phyloP scores from a whole-genome alignment of 768 basidiomycete species.

The Dioszegia aurantiaca region DNA sequence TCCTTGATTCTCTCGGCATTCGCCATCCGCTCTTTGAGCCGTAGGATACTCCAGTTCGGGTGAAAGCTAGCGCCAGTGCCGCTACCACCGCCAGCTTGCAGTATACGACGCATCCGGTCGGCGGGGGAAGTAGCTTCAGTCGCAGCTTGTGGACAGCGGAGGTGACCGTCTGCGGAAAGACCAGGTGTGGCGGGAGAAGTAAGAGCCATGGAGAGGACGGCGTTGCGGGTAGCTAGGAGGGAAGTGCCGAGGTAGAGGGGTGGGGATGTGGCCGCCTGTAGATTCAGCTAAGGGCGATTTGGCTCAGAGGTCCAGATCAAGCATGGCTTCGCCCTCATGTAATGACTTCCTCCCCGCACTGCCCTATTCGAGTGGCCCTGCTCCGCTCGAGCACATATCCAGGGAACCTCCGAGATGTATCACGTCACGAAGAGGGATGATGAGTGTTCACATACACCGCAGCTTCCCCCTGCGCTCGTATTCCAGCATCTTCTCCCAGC shows the following conservation, averaged over 20 bases:
- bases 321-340: too few relatives aligned
- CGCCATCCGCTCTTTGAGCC: slow-evolving; percentile 31
- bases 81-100: slow-evolving; percentile 34
- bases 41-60: slow-evolving; percentile 37
- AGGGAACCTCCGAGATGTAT: too few relatives aligned
- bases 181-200: slow-evolving; percentile 44
- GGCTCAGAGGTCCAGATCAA: too few relatives aligned
- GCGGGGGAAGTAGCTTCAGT: slow-evolving; percentile 12
- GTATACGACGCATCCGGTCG: slow-evolving; percentile 34
- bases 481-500: too few relatives aligned
- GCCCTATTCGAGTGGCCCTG: too few relatives aligned
- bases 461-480: too few relatives aligned
- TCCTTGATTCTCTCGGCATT: neutral
- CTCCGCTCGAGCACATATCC: too few relatives aligned
- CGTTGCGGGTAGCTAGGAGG: slow-evolving; percentile 48
- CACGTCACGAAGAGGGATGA: too few relatives aligned
- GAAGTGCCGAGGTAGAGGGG: slow-evolving; percentile 51
- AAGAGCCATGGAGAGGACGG: slow-evolving; percentile 44
- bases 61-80: slow-evolving; percentile 25
- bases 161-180: slow-evolving; percentile 41
- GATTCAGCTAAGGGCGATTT: too few relatives aligned
- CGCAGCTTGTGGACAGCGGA: slow-evolving; percentile 14
- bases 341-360: too few relatives aligned
- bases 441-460: too few relatives aligned
- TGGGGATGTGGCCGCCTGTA: slow-evolving; percentile 52